phyloP scores from a whole-genome alignment of 2,329 filamentous ascomycete species.

The Ophiocordyceps camponoti-saundersi region DNA sequence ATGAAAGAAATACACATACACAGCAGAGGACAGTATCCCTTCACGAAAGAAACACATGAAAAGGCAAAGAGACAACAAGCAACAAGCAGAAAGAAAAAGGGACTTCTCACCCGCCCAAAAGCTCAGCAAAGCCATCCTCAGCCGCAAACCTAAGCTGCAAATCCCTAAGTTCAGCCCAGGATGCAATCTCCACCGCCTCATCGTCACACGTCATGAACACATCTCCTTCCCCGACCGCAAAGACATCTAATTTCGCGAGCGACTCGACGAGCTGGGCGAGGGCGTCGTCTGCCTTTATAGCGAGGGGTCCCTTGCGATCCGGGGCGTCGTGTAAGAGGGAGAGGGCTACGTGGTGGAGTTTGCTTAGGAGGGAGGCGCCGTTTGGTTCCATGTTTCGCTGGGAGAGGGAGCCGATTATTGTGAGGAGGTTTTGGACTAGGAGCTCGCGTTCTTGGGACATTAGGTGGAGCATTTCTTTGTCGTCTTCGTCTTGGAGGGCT shows the following conservation, averaged over 20 bases:
- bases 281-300: conserved; percentile 48
- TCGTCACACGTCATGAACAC: conserved; percentile 31
- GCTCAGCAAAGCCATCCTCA: conserved; percentile 35
- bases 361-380: conserved; percentile 51
- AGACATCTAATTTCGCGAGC: conserved; percentile 55
- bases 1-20: too few relatives aligned
- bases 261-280: conserved; percentile 58
- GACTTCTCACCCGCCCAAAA: conserved; percentile 3
- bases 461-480: conserved; percentile 36
- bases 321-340: conserved; percentile 50
- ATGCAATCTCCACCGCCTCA: conserved; percentile 59
- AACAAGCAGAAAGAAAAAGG: not conserved
- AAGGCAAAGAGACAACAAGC: too few relatives aligned
- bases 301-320: conserved; percentile 32
- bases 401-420: conserved; percentile 59
- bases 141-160: conserved; percentile 59
- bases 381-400: conserved; percentile 74
- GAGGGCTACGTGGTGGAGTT: conserved; percentile 70
- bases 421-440: conserved; percentile 66
- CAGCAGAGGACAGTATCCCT: too few relatives aligned
- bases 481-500: conserved; percentile 20
- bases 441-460: conserved; percentile 63
- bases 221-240: not conserved
- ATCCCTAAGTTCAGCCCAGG: conserved; percentile 66
- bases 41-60: too few relatives aligned